Evolutionary conservation across 768 basidiomycete genomes (phyloP).

Genomic region (Lactarius vividus): DNA sequence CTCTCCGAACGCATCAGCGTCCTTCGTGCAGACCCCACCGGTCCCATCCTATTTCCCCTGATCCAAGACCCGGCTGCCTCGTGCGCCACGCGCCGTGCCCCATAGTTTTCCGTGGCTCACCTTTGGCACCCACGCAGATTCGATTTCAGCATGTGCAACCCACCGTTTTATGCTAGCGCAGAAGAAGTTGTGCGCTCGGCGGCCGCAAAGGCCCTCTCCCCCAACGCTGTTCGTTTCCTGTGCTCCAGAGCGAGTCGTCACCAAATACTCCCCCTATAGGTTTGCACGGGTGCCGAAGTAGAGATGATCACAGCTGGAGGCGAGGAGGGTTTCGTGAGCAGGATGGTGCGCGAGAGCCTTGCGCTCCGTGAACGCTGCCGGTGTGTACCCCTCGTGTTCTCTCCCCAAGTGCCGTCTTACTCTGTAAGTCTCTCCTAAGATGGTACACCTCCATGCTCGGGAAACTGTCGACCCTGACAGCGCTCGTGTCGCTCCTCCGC

Average conservation of each 20-base stretch:
- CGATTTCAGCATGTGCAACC: conserved; percentile 93
- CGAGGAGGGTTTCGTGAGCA: conserved; percentile 70
- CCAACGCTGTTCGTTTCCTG: conserved; percentile 60
- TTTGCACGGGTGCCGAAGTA: conserved; percentile 79
- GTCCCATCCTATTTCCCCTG: conserved; percentile 49
- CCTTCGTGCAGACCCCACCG: conserved; percentile 36
- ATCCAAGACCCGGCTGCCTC: conserved; percentile 12
- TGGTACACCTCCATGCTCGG: conserved; percentile 97
- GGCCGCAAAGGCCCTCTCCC: conserved; percentile 58
- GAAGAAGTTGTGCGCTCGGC: conserved; percentile 64
- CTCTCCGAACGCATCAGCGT: conserved; percentile 53
- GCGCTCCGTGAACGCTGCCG: conserved; percentile 49
- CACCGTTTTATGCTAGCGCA: conserved; percentile 83
- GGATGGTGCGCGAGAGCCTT: conserved; percentile 77
- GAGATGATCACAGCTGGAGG: conserved; percentile 93
- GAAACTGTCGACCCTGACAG: conserved; percentile 69
- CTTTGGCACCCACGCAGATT: conserved; percentile 38
- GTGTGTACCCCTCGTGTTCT: conserved; percentile 40
- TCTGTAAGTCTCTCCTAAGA: conserved; percentile 36
- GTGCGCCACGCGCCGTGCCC: not conserved
- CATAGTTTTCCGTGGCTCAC: not conserved
- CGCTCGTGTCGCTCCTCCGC: conserved; percentile 57
- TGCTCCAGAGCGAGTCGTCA: not conserved
- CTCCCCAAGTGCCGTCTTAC: not conserved
- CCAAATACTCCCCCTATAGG: conserved; percentile 40